phyloP scores from a whole-genome alignment of 257 asterid genomes.

The Lycium ferocissimum region DNA sequence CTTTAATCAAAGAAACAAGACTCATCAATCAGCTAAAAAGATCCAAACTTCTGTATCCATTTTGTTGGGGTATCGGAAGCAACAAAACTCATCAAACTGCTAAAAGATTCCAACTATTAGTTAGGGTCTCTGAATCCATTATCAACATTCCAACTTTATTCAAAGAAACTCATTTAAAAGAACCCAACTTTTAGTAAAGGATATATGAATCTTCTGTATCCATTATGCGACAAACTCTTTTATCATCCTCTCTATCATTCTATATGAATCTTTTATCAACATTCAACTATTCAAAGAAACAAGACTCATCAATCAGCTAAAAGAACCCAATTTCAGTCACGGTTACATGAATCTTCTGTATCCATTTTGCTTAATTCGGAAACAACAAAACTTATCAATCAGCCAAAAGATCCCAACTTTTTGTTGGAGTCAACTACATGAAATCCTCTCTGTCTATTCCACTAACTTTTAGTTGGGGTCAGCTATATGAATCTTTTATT shows the following conservation, averaged over 20 bases:
- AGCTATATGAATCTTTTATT: not conserved
- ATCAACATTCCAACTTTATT: too few relatives aligned
- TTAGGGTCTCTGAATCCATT: not conserved
- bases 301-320: conserved; percentile 4
- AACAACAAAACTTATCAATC: not conserved
- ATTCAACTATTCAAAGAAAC: not conserved
- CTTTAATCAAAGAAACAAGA: not conserved
- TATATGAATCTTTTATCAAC: not conserved
- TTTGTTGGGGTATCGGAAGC: not conserved
- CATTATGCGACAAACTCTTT: too few relatives aligned
- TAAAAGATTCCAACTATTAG: not conserved
- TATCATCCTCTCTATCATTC: not conserved
- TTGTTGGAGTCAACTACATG: not conserved
- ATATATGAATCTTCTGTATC: not conserved
- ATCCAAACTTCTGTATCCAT: not conserved
- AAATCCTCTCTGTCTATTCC: not conserved
- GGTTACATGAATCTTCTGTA: not conserved
- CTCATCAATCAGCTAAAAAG: not conserved
- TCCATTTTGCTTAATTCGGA: not conserved
- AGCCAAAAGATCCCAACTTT: not conserved
- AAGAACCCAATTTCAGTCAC: not conserved
- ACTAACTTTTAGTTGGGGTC: not conserved
- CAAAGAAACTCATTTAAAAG: too few relatives aligned
- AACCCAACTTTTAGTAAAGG: not conserved
- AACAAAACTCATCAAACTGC: not conserved